A percentile compares a stretch with the other conserved stretches of the same genome.
Evolutionary conservation across 306 rosid genomes (phyloP).

Genomic region (Medicago arabica): DNA sequence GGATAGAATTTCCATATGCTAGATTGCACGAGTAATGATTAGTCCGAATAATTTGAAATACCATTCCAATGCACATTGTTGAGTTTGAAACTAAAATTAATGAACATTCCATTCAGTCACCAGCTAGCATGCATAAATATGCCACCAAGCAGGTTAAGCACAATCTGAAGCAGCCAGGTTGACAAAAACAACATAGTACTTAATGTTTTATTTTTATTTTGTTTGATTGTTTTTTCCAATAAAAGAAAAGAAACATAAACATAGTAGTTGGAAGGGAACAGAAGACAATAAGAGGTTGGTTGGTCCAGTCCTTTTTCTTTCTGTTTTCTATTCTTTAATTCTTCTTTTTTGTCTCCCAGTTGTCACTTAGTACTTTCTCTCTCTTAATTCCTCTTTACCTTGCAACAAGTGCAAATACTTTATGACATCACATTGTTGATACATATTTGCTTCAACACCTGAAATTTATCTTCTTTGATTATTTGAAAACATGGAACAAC

Average conservation of each 20-base stretch:
- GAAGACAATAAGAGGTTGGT: constrained; percentile 34
- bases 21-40: background rate
- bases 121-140: background rate
- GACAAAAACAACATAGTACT: constrained; percentile 8
- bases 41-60: background rate
- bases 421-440: constrained; percentile 13
- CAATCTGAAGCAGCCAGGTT: background rate
- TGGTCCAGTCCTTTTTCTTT: constrained; percentile 40
- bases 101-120: background rate
- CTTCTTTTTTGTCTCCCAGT: constrained; percentile 44
- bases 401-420: constrained; percentile 4
- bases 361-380: constrained; percentile 25
- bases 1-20: background rate
- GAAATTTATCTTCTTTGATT: constrained; percentile 37
- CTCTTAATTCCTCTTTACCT: constrained; percentile 15
- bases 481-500: constrained; percentile 56
- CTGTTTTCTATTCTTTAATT: constrained; percentile 39
- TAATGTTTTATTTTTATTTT: background rate
- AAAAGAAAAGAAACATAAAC: constrained; percentile 40
- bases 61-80: background rate
- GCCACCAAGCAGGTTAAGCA: constrained; percentile 8
- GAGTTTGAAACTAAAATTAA: background rate
- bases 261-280: constrained; percentile 25
- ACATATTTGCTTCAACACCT: constrained; percentile 24
- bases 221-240: constrained; percentile 31